phyloP scores from a whole-genome alignment of 257 asterid genomes.

The Solanum sejunctum region DNA sequence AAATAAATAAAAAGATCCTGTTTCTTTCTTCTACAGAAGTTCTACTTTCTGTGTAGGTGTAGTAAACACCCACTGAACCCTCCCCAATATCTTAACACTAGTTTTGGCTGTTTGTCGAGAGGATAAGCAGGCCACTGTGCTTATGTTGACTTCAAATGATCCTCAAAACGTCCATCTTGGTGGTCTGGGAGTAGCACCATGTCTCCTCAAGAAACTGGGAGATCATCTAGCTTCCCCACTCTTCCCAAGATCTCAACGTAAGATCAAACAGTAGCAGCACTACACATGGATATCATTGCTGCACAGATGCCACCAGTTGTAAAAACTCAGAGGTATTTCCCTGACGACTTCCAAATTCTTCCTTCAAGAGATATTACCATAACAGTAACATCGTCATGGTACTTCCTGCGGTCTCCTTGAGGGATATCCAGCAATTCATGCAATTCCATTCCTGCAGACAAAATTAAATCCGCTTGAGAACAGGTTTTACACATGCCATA shows the following conservation, averaged over 20 bases:
- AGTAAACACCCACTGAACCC: slow-evolving; percentile 2
- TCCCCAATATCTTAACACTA: slow-evolving; percentile 5
- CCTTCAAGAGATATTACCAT: slow-evolving; percentile 98
- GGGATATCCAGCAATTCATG: slow-evolving; percentile 96
- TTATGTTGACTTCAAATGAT: background rate
- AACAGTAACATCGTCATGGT: slow-evolving; percentile 96
- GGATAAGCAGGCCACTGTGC: background rate
- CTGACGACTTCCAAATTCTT: slow-evolving; percentile 93
- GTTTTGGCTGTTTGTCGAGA: background rate
- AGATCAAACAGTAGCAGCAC: background rate
- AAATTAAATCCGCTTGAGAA: slow-evolving; percentile 3
- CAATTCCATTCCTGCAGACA: slow-evolving; percentile 73
- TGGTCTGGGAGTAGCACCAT: background rate
- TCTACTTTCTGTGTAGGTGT: slow-evolving; percentile 12
- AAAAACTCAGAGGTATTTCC: slow-evolving; percentile 57
- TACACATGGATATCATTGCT: background rate
- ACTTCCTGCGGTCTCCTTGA: slow-evolving; percentile 91
- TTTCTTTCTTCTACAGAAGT: slow-evolving; percentile 55
- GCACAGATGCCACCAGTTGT: background rate
- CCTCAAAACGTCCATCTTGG: background rate
- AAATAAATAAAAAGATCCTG: slow-evolving; percentile 7
- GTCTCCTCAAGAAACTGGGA: background rate
- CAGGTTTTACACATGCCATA: background rate
- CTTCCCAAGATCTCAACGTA: background rate
- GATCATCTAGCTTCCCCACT: background rate